These are phyloP conservation scores for Saturnispora galanensis DNA, from an alignment of 805 yeast genomes.

Conservation along the genomic window DNA sequence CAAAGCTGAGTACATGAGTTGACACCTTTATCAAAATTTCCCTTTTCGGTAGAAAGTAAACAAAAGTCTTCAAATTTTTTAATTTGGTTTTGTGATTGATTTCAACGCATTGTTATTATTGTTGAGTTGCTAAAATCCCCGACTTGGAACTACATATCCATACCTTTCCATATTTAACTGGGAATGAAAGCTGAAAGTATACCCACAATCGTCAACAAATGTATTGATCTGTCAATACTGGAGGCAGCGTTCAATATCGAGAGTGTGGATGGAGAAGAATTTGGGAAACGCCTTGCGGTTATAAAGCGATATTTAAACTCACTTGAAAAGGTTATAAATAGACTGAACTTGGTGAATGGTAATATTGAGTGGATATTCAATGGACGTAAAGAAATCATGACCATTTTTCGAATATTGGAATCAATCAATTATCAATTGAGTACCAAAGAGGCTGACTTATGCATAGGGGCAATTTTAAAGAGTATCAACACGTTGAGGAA, in stretches of 20 bases:
- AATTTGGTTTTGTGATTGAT: not conserved
- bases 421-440: no score
- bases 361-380: slow-evolving; percentile 25
- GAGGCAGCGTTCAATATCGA: not conserved
- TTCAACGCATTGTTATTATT: not conserved
- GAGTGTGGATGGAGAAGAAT: no score
- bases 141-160: no score
- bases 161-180: no score
- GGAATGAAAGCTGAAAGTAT: slow-evolving; percentile 21
- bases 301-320: slow-evolving; percentile 1
- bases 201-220: slow-evolving; percentile 3
- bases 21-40: no score
- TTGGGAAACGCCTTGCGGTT: not conserved
- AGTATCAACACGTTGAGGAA: no score
- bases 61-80: not conserved
- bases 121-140: not conserved
- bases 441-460: no score
- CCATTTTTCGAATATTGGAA: slow-evolving; percentile 13
- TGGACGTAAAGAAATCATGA: slow-evolving; percentile 26
- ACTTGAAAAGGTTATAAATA: not conserved
- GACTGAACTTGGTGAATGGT: not conserved
- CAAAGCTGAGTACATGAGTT: no score
- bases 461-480: no score
- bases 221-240: slow-evolving; percentile 3
- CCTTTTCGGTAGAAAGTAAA: not conserved